Base-by-base conservation (phyloP, 306 rosid species). In the Casuarina glauca region DNA sequence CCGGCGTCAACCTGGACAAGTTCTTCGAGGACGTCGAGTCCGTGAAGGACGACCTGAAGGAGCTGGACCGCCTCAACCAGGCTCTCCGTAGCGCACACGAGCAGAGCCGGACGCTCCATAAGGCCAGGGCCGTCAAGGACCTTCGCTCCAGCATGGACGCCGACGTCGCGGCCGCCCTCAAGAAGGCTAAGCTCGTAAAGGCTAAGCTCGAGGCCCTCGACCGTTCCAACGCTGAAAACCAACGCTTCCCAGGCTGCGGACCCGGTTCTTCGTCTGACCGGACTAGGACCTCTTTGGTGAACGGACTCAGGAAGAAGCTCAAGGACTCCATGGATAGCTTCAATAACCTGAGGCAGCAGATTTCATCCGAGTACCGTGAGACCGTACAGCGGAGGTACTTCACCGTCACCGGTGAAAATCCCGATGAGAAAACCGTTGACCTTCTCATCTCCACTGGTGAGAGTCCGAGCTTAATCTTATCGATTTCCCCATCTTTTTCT, bases 371-470 rank as follows among this genome's bases (percentile, higher is more conserved):
- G 82, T 92, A 94, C 63, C 81, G 98, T 2, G 94, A 94, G 60
- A 94, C 98, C 67, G 97, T 94, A 0, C 98, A 94, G 79, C 93
- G 98, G 0, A 82, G 98, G 13, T 92, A 89, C 80, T 94, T 80
- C 86, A 94, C 97, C 45, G 98, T 94, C 74, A 92, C 98, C 69
- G 98, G 98, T 35, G 97, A 92, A 84, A 94, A 90, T 74, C 98
- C 98, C 15, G 97, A 94, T 60, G 98, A 94, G 32, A 92, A 90
- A 20, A 94, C 95, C 54, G 72, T 94, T 20, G 98, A 94, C 81
- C 84, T 82, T 4, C 84, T 94, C 80, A 94, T 94, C 69, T 94
- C 97, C 51, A 92, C 97, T 0, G 98, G 98, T 94, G 71, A 36
- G 69, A 49, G 10, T 2, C 38, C 44, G 17, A 44, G 48, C 48